A percentile compares a stretch with the other conserved stretches of the same genome.
These are phyloP conservation scores for Firmiana major DNA, from an alignment of 345 rosid species.

Conservation along the genomic window DNA sequence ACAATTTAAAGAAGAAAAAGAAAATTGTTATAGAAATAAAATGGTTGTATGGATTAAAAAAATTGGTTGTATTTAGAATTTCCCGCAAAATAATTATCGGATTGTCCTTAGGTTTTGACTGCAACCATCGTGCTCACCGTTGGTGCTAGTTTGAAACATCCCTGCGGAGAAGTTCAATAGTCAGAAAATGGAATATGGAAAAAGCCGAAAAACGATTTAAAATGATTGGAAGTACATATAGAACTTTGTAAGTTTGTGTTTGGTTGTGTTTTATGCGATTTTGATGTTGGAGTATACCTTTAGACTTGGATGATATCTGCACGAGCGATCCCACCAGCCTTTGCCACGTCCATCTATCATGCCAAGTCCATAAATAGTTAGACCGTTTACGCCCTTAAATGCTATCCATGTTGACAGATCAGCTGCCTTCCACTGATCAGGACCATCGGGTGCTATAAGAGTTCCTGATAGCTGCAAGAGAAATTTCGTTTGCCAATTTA, in stretches of 20 bases:
- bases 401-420: conserved; percentile 11
- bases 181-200: not conserved
- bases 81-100: too few relatives aligned
- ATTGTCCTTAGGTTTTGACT: too few relatives aligned
- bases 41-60: too few relatives aligned
- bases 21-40: too few relatives aligned
- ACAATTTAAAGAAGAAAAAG: too few relatives aligned
- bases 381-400: conserved; percentile 14
- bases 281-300: not conserved
- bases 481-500: too few relatives aligned
- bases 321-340: conserved; percentile 15
- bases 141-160: not conserved
- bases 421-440: conserved; percentile 5
- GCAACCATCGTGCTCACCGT: not conserved
- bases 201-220: too few relatives aligned
- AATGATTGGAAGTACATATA: too few relatives aligned
- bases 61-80: too few relatives aligned
- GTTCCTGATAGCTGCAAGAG: conserved; percentile 13
- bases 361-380: not conserved
- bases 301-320: not conserved
- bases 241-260: not conserved
- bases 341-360: not conserved
- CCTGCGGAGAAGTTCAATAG: not conserved
- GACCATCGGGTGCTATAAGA: conserved; percentile 20
- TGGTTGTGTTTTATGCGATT: not conserved